Base-by-base conservation (phyloP, 345 rosid species). In the Boechera retrofracta region DNA sequence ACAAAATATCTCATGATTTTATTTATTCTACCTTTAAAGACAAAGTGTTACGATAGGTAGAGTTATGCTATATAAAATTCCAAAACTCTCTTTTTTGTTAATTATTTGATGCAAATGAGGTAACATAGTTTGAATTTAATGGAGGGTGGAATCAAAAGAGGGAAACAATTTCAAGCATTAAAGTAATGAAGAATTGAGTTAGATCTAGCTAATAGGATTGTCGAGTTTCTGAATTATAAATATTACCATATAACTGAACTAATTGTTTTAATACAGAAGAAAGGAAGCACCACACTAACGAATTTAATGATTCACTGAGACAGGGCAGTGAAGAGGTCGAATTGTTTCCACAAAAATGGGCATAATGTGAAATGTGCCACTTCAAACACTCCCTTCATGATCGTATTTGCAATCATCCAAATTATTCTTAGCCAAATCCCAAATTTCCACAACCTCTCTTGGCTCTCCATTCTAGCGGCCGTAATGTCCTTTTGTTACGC, bases 401-500 rank as follows among this genome's bases (percentile, higher is more conserved):
- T 82, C 26, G 68, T 86, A 39, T 94, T 91, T 62, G 94, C 89
- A n/a, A 67, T 75, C 82, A 79, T 89, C 60, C 92, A 94, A 72
- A 80, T 91, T 11, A 12, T 91, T 51, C 87, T 94, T 4, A 87
- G 96, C 87, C 97, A 94, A 77, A 91, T 91, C 69, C 96, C 91
- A 2, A 86, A 90, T 77, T 94, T 94, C 31, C 91, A 90, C 84
- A 82, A 91, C 70, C 97, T 94, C 33, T 87, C 97, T 18, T 91
- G 91, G 92, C 96, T 94, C 77, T 94, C 98, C 2, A 77, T 90
- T 42, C 47, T 94, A 5, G 97, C 97, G 0, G 96, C 97, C 11
- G 64, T 94, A 41, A 94, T 94, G 98, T 94, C 97, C 35, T 91
- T 94, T 29, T 82, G 90, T 63, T 94, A 94, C 57, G 81, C 97